A percentile compares a stretch with the other conserved stretches of the same genome.
phyloP scores from a whole-genome alignment of 208 protist genomes.

The Balamuthia mandrillaris region DNA sequence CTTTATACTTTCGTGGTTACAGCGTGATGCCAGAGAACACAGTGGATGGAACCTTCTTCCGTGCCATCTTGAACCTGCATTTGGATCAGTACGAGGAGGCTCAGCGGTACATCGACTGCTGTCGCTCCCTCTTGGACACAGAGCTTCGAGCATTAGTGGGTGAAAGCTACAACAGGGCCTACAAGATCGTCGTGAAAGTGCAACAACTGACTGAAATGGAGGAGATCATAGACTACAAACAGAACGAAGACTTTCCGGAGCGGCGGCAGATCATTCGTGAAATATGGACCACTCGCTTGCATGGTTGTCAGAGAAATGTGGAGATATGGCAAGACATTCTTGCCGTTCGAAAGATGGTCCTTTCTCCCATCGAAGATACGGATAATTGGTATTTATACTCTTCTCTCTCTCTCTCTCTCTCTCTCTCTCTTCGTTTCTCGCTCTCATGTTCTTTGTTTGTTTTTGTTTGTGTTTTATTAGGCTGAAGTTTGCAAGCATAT shows the following conservation, averaged over 20 bases:
- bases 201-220: conserved; percentile 98
- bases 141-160: conserved; percentile 89
- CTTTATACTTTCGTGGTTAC: no score
- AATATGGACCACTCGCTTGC: conserved; percentile 85
- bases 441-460: no score
- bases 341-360: conserved; percentile 89
- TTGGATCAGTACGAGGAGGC: conserved; percentile 65
- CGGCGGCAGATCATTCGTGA: conserved; percentile 41
- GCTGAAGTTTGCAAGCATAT: conserved; percentile 94
- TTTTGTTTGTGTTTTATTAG: no score
- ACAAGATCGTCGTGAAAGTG: conserved; percentile 90
- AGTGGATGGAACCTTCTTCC: conserved; percentile 86
- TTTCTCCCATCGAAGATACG: conserved; percentile 86
- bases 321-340: conserved; percentile 96
- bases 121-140: conserved; percentile 87
- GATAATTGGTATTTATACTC: no score
- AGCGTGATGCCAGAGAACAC: conserved; percentile 81
- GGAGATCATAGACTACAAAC: conserved; percentile 93
- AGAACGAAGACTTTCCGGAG: background rate
- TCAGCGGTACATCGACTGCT: conserved; percentile 76
- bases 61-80: conserved; percentile 63
- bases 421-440: no score
- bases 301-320: conserved; percentile 82
- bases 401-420: no score
- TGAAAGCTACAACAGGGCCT: conserved; percentile 97